A percentile compares a stretch with the other conserved stretches of the same genome.
phyloP scores from a whole-genome alignment of 768 basidiomycete genomes.

The Gymnopilus dilepis region DNA sequence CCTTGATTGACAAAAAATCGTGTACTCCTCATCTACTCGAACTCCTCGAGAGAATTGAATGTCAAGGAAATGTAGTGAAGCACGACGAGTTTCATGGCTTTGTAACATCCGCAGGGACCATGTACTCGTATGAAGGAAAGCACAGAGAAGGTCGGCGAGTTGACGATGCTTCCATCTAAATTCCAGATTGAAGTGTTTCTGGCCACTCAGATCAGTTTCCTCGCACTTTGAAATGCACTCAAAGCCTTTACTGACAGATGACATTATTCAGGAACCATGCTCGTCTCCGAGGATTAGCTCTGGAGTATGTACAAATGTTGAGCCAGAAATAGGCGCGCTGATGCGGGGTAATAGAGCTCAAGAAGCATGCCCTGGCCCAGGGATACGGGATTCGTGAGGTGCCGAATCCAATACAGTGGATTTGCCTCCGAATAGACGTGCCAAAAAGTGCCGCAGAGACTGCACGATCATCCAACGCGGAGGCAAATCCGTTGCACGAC shows the following conservation, averaged over 20 bases:
- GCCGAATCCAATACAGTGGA: neutral
- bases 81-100: too few relatives aligned
- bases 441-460: neutral
- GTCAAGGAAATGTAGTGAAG: too few relatives aligned
- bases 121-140: too few relatives aligned
- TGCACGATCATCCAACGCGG: neutral
- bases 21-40: too few relatives aligned
- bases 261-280: neutral
- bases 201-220: too few relatives aligned
- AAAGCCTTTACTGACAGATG: neutral
- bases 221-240: neutral
- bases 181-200: too few relatives aligned
- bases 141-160: too few relatives aligned
- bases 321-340: neutral
- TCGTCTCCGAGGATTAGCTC: slow-evolving; percentile 1
- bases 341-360: slow-evolving; percentile 1
- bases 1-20: too few relatives aligned
- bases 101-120: too few relatives aligned
- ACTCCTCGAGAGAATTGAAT: too few relatives aligned
- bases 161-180: too few relatives aligned
- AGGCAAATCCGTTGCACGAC: neutral
- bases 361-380: neutral
- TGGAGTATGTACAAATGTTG: neutral
- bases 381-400: neutral
- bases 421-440: neutral